Evolutionary conservation across 2,329 filamentous ascomycete genomes (phyloP).

Genomic region (Leptosphaerulina australis): DNA sequence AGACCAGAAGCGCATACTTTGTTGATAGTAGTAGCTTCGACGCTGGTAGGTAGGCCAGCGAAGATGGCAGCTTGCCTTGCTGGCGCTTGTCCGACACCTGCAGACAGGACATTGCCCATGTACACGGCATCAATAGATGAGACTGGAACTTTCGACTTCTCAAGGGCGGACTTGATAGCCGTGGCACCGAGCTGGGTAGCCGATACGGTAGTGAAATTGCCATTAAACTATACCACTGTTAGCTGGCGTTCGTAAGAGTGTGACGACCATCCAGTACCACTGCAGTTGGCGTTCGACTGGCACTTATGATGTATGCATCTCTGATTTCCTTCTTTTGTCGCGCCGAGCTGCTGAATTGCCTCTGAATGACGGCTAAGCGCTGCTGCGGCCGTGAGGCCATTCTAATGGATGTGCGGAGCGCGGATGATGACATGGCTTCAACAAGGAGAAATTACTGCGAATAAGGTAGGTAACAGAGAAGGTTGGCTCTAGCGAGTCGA

Average conservation of each 20-base stretch:
- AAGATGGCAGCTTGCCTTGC: slow-evolving; percentile 90
- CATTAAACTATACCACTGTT: slow-evolving; percentile 78
- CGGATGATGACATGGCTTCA: slow-evolving; percentile 39
- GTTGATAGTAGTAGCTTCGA: slow-evolving; percentile 93
- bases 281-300: slow-evolving; percentile 84
- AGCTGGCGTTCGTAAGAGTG: background rate
- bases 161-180: slow-evolving; percentile 88
- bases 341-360: slow-evolving; percentile 46
- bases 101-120: slow-evolving; percentile 95
- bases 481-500: slow-evolving; percentile 33
- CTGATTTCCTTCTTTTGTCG: slow-evolving; percentile 68
- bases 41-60: slow-evolving; percentile 77
- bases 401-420: slow-evolving; percentile 41
- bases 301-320: slow-evolving; percentile 93
- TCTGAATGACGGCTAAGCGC: slow-evolving; percentile 45
- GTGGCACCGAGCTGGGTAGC: slow-evolving; percentile 88
- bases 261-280: slow-evolving; percentile 63
- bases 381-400: slow-evolving; percentile 48
- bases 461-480: slow-evolving; percentile 16
- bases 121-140: slow-evolving; percentile 90
- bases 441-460: background rate
- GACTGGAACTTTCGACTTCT: slow-evolving; percentile 81
- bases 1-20: slow-evolving; percentile 97
- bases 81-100: slow-evolving; percentile 82
- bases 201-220: slow-evolving; percentile 79